Evolutionary conservation across 495 filamentous ascomycete genomes (phyloP).

Genomic region (Entonaema liquescens): DNA sequence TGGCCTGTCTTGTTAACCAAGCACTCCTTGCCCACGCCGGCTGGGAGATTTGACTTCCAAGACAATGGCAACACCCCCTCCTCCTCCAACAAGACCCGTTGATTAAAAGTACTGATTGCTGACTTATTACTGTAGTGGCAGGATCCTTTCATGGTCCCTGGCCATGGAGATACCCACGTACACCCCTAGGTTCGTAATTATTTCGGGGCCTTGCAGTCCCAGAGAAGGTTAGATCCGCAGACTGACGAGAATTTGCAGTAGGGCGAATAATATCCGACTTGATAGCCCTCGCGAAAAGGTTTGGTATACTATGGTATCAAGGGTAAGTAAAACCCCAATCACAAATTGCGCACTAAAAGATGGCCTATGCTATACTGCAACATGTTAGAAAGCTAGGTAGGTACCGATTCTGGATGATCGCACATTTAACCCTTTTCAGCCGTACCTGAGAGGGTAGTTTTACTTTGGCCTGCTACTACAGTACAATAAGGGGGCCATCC

Average conservation of each 20-base stretch:
- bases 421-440: too few relatives aligned
- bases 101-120: neutral
- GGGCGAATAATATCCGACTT: neutral
- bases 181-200: too few relatives aligned
- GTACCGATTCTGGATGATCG: too few relatives aligned
- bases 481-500: neutral
- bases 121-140: constrained; percentile 11
- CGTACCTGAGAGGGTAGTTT: too few relatives aligned
- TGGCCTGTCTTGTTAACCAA: neutral
- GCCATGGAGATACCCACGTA: constrained; percentile 9
- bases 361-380: too few relatives aligned
- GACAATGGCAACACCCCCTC: neutral
- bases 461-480: too few relatives aligned
- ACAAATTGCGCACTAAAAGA: too few relatives aligned
- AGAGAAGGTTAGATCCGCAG: neutral
- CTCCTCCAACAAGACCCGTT: neutral
- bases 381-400: too few relatives aligned
- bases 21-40: too few relatives aligned
- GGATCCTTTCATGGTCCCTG: constrained; percentile 33
- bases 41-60: too few relatives aligned
- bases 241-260: neutral
- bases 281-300: neutral
- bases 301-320: neutral
- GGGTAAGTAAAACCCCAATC: too few relatives aligned
- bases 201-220: neutral